Conservation (phyloP, 2,329 filamentous ascomycete genomes). For the Talaromyces funiculosus region DNA sequence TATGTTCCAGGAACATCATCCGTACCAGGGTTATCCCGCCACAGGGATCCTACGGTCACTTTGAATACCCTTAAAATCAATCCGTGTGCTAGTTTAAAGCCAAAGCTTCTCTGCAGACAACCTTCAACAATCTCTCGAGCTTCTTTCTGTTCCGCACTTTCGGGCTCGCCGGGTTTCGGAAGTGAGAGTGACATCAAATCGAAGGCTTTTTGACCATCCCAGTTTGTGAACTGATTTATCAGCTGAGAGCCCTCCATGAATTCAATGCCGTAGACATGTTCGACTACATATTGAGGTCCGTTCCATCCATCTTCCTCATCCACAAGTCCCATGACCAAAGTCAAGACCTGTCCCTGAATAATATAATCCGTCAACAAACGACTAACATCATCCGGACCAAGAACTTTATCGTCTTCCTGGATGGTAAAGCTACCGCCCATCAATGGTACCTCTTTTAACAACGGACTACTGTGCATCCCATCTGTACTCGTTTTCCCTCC, state of each 20-base stretch:
- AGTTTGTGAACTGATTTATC: conserved; percentile 49
- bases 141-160: conserved; percentile 43
- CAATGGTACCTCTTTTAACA: conserved; percentile 44
- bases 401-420: conserved; percentile 28
- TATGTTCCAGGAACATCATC: conserved; percentile 50
- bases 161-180: conserved; percentile 34
- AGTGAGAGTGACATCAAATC: conserved; percentile 45
- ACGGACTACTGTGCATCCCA: conserved; percentile 45
- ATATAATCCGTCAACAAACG: conserved; percentile 52
- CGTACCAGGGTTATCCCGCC: conserved; percentile 46
- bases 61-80: conserved; percentile 48
- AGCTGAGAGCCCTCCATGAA: conserved; percentile 49
- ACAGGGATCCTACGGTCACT: conserved; percentile 49
- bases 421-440: conserved; percentile 24
- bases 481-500: conserved; percentile 46
- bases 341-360: conserved; percentile 51
- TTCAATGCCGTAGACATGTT: conserved; percentile 48
- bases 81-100: conserved; percentile 53
- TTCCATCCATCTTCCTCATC: conserved; percentile 50
- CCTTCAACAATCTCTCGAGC: conserved; percentile 50
- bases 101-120: conserved; percentile 48
- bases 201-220: conserved; percentile 48
- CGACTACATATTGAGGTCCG: conserved; percentile 47
- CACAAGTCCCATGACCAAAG: conserved; percentile 48
- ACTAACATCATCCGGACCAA: conserved; percentile 36